Evolutionary conservation across 768 basidiomycete genomes (phyloP).

Genomic region (Paxillus rubicundulus): DNA sequence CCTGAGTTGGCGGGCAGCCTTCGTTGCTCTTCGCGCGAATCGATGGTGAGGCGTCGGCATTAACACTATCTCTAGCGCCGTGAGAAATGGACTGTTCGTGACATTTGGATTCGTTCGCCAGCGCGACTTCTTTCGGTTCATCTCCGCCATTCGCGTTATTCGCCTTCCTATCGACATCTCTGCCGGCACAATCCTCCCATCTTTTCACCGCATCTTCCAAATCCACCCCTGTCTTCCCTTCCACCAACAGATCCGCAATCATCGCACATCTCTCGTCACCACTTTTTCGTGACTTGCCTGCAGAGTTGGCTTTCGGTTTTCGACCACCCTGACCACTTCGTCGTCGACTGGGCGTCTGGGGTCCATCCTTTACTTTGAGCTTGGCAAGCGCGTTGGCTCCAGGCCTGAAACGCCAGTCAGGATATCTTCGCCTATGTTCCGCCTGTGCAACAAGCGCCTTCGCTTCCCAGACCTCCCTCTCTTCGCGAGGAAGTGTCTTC

Average conservation of each 20-base stretch:
- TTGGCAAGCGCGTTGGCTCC: conserved; percentile 46
- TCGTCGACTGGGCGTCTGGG: conserved; percentile 28
- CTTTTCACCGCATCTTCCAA: conserved; percentile 60
- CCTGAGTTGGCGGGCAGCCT: conserved; percentile 7
- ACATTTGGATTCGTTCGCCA: conserved; percentile 12
- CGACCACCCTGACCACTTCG: conserved; percentile 27
- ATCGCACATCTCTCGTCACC: conserved; percentile 60
- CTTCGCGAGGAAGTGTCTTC: conserved; percentile 65
- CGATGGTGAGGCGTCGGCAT: neutral
- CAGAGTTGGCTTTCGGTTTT: conserved; percentile 31
- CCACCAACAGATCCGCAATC: conserved; percentile 63
- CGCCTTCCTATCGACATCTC: conserved; percentile 3
- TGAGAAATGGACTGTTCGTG: conserved; percentile 7
- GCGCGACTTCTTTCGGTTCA: conserved; percentile 21
- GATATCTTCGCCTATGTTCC: conserved; percentile 71
- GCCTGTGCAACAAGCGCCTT: conserved; percentile 68
- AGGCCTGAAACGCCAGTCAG: conserved; percentile 81
- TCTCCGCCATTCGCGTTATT: conserved; percentile 18
- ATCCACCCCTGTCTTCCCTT: conserved; percentile 63
- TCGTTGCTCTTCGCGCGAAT: conserved; percentile 2
- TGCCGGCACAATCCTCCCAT: conserved; percentile 33
- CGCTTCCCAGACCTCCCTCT: conserved; percentile 74
- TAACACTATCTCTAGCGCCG: neutral
- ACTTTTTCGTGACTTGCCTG: conserved; percentile 28
- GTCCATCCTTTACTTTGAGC: conserved; percentile 41